Conservation (phyloP, 805 yeast species). For the Candida silvicultrix region DNA sequence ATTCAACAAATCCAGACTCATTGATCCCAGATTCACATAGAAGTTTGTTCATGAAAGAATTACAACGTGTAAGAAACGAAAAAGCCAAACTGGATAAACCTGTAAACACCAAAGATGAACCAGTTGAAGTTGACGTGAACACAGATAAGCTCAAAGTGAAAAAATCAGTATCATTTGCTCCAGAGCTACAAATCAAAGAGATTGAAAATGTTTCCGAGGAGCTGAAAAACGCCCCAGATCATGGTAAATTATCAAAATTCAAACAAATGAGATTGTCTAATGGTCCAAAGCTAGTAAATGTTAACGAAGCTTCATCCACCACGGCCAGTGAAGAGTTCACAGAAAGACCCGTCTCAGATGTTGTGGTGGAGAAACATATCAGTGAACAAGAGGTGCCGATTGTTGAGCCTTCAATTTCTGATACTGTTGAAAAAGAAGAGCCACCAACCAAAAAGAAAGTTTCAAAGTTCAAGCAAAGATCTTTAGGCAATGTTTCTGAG, state of each 20-base stretch:
- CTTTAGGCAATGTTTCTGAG: not conserved
- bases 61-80: slow-evolving; percentile 14
- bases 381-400: not conserved
- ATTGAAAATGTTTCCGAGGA: slow-evolving; percentile 51
- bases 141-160: slow-evolving; percentile 11
- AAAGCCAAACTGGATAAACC: slow-evolving; percentile 13
- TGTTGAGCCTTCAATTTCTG: not conserved
- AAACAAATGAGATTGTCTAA: slow-evolving; percentile 9
- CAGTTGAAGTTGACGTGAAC: slow-evolving; percentile 7
- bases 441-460: not conserved
- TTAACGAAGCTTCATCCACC: not conserved
- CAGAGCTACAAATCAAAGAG: slow-evolving; percentile 48
- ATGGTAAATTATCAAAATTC: slow-evolving; percentile 14
- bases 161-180: slow-evolving; percentile 51
- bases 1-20: slow-evolving; percentile 4
- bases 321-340: not conserved
- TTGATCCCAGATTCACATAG: slow-evolving; percentile 16
- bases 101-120: slow-evolving; percentile 9
- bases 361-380: not conserved
- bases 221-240: slow-evolving; percentile 25
- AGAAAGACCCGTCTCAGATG: slow-evolving; percentile 1
- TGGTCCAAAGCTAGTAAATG: not conserved
- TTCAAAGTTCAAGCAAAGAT: not conserved
- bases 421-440: slow-evolving; percentile 3
- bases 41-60: slow-evolving; percentile 15